These are phyloP conservation scores for Entophlyctis helioformis DNA, from an alignment of 192 early-diverging fungal species.

Conservation along the genomic window DNA sequence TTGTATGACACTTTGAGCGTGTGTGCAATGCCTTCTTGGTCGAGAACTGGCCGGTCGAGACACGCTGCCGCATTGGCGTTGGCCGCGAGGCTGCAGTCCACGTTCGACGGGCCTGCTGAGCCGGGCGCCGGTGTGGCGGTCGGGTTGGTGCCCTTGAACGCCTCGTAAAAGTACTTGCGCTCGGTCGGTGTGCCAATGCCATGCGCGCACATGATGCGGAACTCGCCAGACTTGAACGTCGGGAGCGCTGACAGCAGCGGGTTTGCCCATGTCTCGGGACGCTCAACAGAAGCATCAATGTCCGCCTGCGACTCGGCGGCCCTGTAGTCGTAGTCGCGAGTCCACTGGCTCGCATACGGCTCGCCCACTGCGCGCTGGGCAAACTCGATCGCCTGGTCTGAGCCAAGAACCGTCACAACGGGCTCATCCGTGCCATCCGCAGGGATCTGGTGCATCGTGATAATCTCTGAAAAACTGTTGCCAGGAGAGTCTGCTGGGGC, in stretches of 20 bases:
- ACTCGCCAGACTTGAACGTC: slow-evolving; percentile 7
- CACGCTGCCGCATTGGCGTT: no score
- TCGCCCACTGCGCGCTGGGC: not conserved
- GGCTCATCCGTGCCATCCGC: not conserved
- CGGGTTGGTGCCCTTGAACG: not conserved
- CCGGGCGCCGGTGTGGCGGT: not conserved
- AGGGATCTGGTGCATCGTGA: not conserved
- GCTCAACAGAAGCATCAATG: slow-evolving; percentile 40
- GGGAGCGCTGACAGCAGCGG: slow-evolving; percentile 57
- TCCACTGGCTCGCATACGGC: slow-evolving; percentile 2
- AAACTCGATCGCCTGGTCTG: not conserved
- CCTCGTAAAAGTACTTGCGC: slow-evolving; percentile 68
- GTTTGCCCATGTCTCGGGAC: slow-evolving; percentile 58
- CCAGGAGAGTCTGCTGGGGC: slow-evolving; percentile 5
- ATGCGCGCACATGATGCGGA: slow-evolving; percentile 68
- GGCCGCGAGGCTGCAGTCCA: no score
- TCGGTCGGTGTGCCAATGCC: slow-evolving; percentile 68
- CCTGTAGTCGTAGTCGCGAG: slow-evolving; percentile 13
- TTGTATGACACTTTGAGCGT: no score
- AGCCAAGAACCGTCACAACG: not conserved
- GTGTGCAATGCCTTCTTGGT: not conserved
- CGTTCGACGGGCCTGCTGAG: no score
- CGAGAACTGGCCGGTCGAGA: not conserved
- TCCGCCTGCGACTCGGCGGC: slow-evolving; percentile 43
- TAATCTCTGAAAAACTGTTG: not conserved